A percentile compares a stretch with the other conserved stretches of the same genome.
These are phyloP conservation scores for Colletotrichum lini DNA, from an alignment of 2,329 filamentous ascomycete species.

Conservation along the genomic window DNA sequence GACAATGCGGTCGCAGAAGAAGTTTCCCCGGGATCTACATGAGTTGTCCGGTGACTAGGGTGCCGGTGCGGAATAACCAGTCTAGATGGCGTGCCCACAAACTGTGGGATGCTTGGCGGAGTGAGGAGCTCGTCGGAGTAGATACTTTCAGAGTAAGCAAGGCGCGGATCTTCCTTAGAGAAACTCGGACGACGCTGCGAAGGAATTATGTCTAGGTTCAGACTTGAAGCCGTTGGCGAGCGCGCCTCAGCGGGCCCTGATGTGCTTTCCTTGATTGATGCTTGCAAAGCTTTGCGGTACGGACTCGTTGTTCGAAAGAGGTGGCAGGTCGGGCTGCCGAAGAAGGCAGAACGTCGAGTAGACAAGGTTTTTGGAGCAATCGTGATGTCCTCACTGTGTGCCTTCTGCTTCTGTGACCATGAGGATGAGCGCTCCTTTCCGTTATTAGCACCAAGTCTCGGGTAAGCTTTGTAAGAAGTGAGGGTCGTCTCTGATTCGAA, in stretches of 20 bases:
- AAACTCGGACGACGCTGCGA: constrained; percentile 56
- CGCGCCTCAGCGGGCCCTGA: constrained; percentile 44
- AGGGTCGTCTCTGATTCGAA: background rate
- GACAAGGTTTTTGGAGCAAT: constrained; percentile 51
- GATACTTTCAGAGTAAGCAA: constrained; percentile 63
- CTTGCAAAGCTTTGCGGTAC: constrained; percentile 66
- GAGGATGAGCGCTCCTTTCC: background rate
- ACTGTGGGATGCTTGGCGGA: background rate
- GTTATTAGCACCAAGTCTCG: background rate
- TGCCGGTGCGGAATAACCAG: background rate
- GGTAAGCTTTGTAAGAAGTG: constrained; percentile 5
- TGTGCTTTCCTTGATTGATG: constrained; percentile 59
- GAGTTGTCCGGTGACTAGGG: background rate
- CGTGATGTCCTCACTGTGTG: constrained; percentile 38
- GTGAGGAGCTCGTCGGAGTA: constrained; percentile 57
- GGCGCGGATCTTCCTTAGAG: constrained; percentile 56
- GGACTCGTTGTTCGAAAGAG: constrained; percentile 70
- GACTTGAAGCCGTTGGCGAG: constrained; percentile 46
- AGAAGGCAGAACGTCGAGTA: constrained; percentile 64
- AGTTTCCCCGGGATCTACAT: background rate
- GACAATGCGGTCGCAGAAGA: background rate
- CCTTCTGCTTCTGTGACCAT: background rate
- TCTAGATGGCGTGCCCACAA: background rate
- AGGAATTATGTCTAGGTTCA: constrained; percentile 53
- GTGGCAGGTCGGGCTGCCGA: constrained; percentile 65